Evolutionary conservation across 257 asterid species (phyloP).

Genomic region (Salvia rosmarinus): DNA sequence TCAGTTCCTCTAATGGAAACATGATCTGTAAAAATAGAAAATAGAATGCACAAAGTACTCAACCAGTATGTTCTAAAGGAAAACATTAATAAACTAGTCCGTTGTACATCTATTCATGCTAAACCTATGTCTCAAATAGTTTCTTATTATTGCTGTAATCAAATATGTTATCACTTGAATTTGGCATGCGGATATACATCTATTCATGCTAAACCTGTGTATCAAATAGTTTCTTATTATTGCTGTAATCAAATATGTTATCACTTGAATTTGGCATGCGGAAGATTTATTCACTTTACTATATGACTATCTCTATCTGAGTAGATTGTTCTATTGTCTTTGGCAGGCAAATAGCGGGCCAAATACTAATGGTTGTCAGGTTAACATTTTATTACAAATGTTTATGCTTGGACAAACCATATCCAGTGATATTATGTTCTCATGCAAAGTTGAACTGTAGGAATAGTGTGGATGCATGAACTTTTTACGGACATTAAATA

Average conservation of each 20-base stretch:
- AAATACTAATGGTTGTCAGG: slow-evolving; percentile 91
- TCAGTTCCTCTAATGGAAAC: too few species aligned
- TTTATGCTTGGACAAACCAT: neutral
- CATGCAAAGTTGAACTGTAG: neutral
- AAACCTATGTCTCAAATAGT: neutral
- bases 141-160: neutral
- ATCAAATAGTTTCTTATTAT: neutral
- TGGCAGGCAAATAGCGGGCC: slow-evolving; percentile 96
- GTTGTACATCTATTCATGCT: neutral
- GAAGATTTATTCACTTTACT: neutral
- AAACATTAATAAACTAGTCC: neutral
- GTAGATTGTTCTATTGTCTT: slow-evolving; percentile 23
- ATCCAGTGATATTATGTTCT: neutral
- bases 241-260: neutral
- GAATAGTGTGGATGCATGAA: neutral
- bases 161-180: slow-evolving; percentile 13
- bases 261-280: slow-evolving; percentile 1
- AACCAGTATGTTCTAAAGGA: too few species aligned
- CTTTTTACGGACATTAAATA: neutral
- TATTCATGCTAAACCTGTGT: neutral
- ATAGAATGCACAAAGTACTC: too few species aligned
- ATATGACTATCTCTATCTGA: slow-evolving; percentile 16
- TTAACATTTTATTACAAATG: slow-evolving; percentile 29
- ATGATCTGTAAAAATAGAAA: too few species aligned
- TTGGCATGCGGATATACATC: neutral